Evolutionary conservation across 2,329 filamentous ascomycete genomes (phyloP), one percentile per base, ranked within the genome.

Genomic region (Colletotrichum destructivum): DNA sequence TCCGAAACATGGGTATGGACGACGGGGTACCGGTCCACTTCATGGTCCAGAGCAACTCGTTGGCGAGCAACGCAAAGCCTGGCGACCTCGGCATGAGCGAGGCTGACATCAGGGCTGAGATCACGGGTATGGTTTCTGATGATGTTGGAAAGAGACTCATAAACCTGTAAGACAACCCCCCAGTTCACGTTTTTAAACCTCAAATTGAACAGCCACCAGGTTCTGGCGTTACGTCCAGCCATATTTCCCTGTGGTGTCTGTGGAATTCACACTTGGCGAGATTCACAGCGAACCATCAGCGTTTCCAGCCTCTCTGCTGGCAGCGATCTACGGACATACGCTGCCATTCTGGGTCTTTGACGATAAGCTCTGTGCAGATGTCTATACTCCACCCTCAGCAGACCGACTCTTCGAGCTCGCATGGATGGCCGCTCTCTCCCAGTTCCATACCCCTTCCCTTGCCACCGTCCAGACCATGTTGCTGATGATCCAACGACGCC

Each of bases 151-250:
- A 35, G 31, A 62, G 68, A 16, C 68, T 71, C 6, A 23, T 71
- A 2, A 67, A 47, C 3, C 26, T 71, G 68, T 67, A 62, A 42
- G 67, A 21, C 6, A 12, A 16, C 15, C 18, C 18, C 26, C 16
- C 8, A 3, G 4, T 16, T 40, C 18, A 1, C n/a, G 5, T 40
- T 11, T 26, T 26, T 1, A 26, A 4, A 23, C 23, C 23, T 23
- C 23, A 26, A 26, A 26, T 26, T 4, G 3, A 26, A 26, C 4
- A 26, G 3, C 26, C 4, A 3, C 11, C n/a, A 62, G 68, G 21
- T 71, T 71, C n/a, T 71, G 68, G 68, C 57, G 44, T 12, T 71
- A 67, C 11, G 42, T 71, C 0, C 68, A 71, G 23, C 68, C 68
- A 5, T 71, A 71, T 26, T 71, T 71, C 11, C 68, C 68, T 1